Evolutionary conservation across 2,329 filamentous ascomycete genomes (phyloP).

Genomic region (Tolypocladium album): DNA sequence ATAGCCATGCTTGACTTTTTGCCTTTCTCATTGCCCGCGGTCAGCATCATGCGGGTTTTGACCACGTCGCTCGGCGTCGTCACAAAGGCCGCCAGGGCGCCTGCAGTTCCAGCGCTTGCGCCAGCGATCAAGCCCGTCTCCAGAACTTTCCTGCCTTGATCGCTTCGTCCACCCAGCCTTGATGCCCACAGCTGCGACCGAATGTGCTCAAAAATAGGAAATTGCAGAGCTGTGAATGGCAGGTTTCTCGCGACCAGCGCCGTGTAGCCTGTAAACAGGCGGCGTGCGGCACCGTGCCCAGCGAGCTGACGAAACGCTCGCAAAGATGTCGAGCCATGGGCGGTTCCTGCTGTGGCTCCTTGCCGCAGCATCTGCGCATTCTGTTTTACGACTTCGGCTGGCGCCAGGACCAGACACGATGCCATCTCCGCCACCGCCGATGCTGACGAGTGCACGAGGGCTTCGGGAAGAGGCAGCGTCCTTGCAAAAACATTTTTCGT

Average conservation of each 20-base stretch:
- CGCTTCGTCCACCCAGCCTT: constrained; percentile 14
- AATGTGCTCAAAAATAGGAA: constrained; percentile 72
- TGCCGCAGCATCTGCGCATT: constrained; percentile 73
- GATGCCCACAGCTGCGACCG: constrained; percentile 40
- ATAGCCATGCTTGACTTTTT: constrained; percentile 37
- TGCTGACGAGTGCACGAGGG: constrained; percentile 61
- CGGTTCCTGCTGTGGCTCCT: constrained; percentile 9
- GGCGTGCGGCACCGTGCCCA: constrained; percentile 44
- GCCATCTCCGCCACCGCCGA: constrained; percentile 72
- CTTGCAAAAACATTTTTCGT: constrained; percentile 53
- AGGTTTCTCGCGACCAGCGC: constrained; percentile 74
- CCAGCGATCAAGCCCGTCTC: constrained; percentile 66
- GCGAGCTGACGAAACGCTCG: constrained; percentile 37
- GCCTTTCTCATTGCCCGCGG: constrained; percentile 31
- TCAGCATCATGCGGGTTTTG: constrained; percentile 82
- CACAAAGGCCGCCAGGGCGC: constrained; percentile 64
- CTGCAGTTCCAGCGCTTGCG: constrained; percentile 61
- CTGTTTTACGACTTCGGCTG: constrained; percentile 85
- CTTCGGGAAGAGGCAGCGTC: constrained; percentile 47
- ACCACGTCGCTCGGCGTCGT: constrained; percentile 86
- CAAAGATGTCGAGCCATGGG: constrained; percentile 29
- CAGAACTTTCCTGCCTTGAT: constrained; percentile 28
- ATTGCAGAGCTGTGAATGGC: constrained; percentile 80
- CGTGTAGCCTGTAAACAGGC: constrained; percentile 61
- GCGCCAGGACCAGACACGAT: constrained; percentile 77